phyloP scores from a whole-genome alignment of 306 rosid genomes.

The Herpetospermum pedunculosum region DNA sequence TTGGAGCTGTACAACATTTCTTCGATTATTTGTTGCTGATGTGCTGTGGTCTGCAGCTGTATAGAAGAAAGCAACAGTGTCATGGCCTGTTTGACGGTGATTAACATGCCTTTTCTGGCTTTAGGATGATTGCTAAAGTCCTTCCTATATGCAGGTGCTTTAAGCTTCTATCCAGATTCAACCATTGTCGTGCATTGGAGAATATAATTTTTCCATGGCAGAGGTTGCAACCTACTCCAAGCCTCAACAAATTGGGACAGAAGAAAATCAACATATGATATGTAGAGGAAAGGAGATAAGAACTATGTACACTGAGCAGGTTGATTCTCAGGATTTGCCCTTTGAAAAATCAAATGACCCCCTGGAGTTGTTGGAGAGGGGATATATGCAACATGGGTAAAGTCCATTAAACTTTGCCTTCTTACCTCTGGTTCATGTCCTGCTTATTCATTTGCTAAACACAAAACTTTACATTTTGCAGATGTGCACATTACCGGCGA shows the following conservation, averaged over 20 bases:
- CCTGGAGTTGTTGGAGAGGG: conserved; percentile 29
- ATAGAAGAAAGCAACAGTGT: conserved; percentile 59
- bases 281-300: conserved; percentile 13
- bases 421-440: neutral
- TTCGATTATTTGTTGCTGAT: conserved; percentile 65
- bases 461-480: conserved; percentile 12
- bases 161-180: conserved; percentile 27
- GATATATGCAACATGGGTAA: conserved; percentile 52
- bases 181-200: conserved; percentile 19
- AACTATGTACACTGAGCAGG: neutral
- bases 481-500: conserved; percentile 65
- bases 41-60: conserved; percentile 57
- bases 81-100: conserved; percentile 57
- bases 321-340: conserved; percentile 17
- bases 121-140: conserved; percentile 42
- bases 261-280: conserved; percentile 22
- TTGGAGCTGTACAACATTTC: conserved; percentile 64
- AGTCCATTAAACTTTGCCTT: conserved; percentile 4
- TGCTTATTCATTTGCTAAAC: neutral
- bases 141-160: conserved; percentile 59
- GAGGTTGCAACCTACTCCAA: conserved; percentile 40
- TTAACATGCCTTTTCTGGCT: conserved; percentile 40
- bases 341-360: conserved; percentile 25
- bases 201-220: conserved; percentile 28
- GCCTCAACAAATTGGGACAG: conserved; percentile 28